Evolutionary conservation across 2,329 filamentous ascomycete species (phyloP).

Genomic region (Parastagonospora nodorum): DNA sequence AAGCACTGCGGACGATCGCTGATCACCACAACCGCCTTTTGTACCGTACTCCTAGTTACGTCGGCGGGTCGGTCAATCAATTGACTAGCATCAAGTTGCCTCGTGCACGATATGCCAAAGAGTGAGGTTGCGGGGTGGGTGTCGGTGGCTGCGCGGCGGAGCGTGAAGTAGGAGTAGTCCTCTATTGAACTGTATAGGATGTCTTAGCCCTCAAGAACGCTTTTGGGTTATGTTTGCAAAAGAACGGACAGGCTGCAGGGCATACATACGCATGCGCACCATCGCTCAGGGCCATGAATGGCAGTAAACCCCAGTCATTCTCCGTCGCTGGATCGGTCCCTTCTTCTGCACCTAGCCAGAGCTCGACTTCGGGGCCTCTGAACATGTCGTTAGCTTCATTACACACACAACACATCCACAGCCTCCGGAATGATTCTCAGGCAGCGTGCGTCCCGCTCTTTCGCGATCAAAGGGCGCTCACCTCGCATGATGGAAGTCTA

Average conservation of each 20-base stretch:
- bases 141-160: slow-evolving; percentile 63
- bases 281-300: slow-evolving; percentile 96
- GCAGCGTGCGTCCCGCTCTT: slow-evolving; percentile 1
- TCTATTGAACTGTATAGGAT: slow-evolving; percentile 71
- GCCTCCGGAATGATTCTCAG: not conserved
- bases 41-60: slow-evolving; percentile 95
- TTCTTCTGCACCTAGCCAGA: slow-evolving; percentile 80
- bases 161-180: slow-evolving; percentile 98
- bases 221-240: no score
- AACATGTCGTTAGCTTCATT: slow-evolving; percentile 4
- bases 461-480: slow-evolving; percentile 20
- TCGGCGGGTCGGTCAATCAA: slow-evolving; percentile 81
- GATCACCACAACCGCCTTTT: slow-evolving; percentile 96
- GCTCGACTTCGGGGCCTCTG: slow-evolving; percentile 89
- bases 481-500: slow-evolving; percentile 60
- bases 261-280: slow-evolving; percentile 84
- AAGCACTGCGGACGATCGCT: slow-evolving; percentile 89
- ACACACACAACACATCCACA: not conserved
- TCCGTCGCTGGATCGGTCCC: slow-evolving; percentile 77
- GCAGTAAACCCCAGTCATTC: slow-evolving; percentile 88
- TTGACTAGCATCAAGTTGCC: slow-evolving; percentile 81
- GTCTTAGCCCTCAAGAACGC: not conserved
- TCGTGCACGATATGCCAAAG: slow-evolving; percentile 94
- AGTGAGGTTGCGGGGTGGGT: slow-evolving; percentile 72
- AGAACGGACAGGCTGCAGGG: not conserved